phyloP scores from a whole-genome alignment of 306 rosid genomes.

The Chamaecrista fasciculata region DNA sequence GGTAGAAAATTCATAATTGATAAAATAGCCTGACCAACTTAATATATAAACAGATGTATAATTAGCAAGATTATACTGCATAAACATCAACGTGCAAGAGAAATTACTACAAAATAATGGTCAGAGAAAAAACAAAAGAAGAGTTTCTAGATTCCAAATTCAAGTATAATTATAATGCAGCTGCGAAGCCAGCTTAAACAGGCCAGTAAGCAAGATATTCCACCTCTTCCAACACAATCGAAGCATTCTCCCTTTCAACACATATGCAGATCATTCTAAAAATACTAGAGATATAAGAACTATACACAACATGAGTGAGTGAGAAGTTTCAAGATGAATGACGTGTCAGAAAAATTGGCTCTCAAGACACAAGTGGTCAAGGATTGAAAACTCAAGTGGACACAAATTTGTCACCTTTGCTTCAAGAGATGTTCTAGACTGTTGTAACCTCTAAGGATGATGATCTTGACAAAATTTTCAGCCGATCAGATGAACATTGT shows the following conservation, averaged over 20 bases:
- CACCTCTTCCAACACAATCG: not conserved
- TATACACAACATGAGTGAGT: not conserved
- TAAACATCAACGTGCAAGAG: not conserved
- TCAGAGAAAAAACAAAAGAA: not conserved
- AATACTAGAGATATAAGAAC: not conserved
- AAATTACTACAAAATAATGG: not conserved
- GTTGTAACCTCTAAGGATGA: conserved; percentile 1
- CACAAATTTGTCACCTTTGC: not conserved
- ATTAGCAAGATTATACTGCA: not conserved
- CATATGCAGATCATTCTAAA: not conserved
- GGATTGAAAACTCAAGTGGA: conserved; percentile 31
- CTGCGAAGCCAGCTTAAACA: not conserved
- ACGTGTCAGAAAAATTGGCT: not conserved
- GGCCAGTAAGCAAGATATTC: not conserved
- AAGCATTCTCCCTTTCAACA: not conserved
- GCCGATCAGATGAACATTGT: conserved; percentile 35
- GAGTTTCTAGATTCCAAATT: not conserved
- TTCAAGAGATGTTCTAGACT: conserved; percentile 17
- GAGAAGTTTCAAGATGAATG: conserved; percentile 5
- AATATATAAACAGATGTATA: not conserved
- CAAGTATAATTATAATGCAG: not conserved
- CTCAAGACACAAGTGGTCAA: not conserved
- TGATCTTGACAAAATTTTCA: conserved; percentile 35
- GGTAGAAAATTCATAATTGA: too few relatives aligned
- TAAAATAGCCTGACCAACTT: too few relatives aligned